A percentile compares a stretch with the other conserved stretches of the same genome.
These are phyloP conservation scores for Cucumis cinereus DNA, from an alignment of 306 rosid species.

Conservation along the genomic window DNA sequence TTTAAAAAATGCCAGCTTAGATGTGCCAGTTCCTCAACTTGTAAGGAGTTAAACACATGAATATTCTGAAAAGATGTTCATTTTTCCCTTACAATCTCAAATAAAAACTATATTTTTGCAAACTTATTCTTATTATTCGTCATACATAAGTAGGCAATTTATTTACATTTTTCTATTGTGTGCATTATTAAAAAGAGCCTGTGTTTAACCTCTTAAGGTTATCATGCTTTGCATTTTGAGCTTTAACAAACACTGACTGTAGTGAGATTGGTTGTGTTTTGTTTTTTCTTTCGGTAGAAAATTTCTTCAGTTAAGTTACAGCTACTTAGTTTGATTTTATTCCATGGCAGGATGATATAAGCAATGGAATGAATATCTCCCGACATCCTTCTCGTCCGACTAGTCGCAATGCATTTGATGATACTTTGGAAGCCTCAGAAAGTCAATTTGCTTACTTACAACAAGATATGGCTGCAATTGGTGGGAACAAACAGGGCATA, in stretches of 20 bases:
- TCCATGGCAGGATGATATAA: slow-evolving; percentile 27
- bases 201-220: too few species aligned
- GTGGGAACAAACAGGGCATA: slow-evolving; percentile 45
- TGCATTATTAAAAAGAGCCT: too few species aligned
- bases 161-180: too few species aligned
- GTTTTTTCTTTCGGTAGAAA: background rate
- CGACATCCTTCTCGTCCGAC: slow-evolving; percentile 79
- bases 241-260: too few species aligned
- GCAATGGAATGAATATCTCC: slow-evolving; percentile 17
- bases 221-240: too few species aligned
- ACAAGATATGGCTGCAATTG: slow-evolving; percentile 34
- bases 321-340: background rate
- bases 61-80: background rate
- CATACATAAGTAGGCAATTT: too few species aligned
- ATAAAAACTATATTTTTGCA: too few species aligned
- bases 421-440: slow-evolving; percentile 55
- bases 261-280: background rate
- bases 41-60: background rate
- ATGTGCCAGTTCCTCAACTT: background rate
- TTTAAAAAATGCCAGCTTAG: too few species aligned
- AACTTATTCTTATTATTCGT: too few species aligned
- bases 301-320: background rate
- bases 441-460: slow-evolving; percentile 42
- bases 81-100: too few species aligned
- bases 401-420: slow-evolving; percentile 78